Evolutionary conservation across 192 early-diverging fungal genomes (phyloP).

Genomic region (Backusella tarrabulga): DNA sequence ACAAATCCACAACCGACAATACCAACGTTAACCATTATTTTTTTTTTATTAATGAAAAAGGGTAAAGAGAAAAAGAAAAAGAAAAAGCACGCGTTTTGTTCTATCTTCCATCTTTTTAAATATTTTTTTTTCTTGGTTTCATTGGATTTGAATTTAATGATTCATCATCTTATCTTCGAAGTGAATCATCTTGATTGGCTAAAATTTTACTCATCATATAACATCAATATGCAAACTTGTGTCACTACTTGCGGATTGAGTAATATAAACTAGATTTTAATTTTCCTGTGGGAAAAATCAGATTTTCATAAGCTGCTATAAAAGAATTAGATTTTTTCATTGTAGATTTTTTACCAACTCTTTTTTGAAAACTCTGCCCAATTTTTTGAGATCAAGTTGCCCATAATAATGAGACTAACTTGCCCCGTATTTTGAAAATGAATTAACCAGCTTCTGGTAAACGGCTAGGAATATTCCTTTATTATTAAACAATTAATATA

Average conservation of each 20-base stretch:
- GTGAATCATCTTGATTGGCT: neutral
- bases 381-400: no score
- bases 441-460: no score
- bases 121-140: neutral
- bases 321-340: no score
- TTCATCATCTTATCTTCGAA: neutral
- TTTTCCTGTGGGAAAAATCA: no score
- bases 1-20: slow-evolving; percentile 95
- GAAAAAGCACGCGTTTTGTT: neutral
- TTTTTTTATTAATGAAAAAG: neutral
- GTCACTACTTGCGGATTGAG: neutral
- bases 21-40: slow-evolving; percentile 73
- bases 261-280: no score
- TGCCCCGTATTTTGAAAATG: no score
- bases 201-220: neutral
- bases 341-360: no score
- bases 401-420: no score
- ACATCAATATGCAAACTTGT: neutral
- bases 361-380: no score
- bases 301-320: no score
- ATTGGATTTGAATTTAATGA: slow-evolving; percentile 4
- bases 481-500: no score
- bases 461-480: no score
- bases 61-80: neutral
- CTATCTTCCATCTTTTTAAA: neutral